These are phyloP conservation scores for Flueggea neowawraea DNA, from an alignment of 441 rosid genomes.

Conservation along the genomic window DNA sequence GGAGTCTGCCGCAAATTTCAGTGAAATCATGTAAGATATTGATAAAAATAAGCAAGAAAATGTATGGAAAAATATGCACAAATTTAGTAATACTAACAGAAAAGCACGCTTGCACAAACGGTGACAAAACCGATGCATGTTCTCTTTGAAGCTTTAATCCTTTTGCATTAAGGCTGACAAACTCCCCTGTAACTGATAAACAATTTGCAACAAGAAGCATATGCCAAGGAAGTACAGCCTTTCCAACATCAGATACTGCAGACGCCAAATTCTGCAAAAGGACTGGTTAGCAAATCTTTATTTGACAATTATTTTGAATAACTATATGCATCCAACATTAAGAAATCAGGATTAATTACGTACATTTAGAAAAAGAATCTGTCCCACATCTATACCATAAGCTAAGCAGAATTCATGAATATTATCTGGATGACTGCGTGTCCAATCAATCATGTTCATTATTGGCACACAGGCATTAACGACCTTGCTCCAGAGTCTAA, in stretches of 20 bases:
- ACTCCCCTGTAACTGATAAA: constrained; percentile 85
- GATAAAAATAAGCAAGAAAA: constrained; percentile 1
- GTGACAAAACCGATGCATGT: constrained; percentile 56
- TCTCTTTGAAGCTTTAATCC: constrained; percentile 75
- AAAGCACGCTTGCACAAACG: constrained; percentile 93
- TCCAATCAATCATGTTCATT: constrained; percentile 87
- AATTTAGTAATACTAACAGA: constrained; percentile 47
- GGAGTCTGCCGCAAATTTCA: constrained; percentile 62
- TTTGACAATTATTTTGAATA: not conserved
- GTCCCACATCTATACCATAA: constrained; percentile 80
- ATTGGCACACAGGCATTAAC: constrained; percentile 63
- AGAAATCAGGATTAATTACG: constrained; percentile 22
- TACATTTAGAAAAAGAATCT: constrained; percentile 72
- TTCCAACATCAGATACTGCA: constrained; percentile 86
- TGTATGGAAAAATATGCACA: not conserved
- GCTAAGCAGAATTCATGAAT: constrained; percentile 67
- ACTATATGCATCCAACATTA: not conserved
- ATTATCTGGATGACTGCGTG: constrained; percentile 90
- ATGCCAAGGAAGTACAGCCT: constrained; percentile 69
- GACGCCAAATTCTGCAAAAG: constrained; percentile 64
- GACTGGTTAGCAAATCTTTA: constrained; percentile 1
- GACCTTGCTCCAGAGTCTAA: constrained; percentile 61
- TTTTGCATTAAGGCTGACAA: constrained; percentile 77
- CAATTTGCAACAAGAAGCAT: constrained; percentile 66
- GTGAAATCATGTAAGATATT: constrained; percentile 7